Conservation (phyloP, 805 yeast species). For the Hanseniaspora lachancei region DNA sequence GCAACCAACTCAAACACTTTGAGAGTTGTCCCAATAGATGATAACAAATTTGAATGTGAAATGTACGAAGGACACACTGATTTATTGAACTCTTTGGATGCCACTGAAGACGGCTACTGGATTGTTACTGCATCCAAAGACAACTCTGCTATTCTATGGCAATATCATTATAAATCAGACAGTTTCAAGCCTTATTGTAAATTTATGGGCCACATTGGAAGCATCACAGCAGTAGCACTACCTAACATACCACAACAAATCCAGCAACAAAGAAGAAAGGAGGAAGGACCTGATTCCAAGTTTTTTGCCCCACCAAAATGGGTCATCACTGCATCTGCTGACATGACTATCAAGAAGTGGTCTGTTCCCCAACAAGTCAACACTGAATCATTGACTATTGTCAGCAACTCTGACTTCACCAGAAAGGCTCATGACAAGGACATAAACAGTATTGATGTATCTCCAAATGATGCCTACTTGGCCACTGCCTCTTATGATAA, state of each 20-base stretch:
- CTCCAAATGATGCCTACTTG: slow-evolving; percentile 79
- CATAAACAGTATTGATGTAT: slow-evolving; percentile 73
- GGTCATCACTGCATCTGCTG: slow-evolving; percentile 70
- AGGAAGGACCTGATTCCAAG: slow-evolving; percentile 18
- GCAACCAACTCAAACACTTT: slow-evolving; percentile 91
- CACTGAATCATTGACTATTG: slow-evolving; percentile 19
- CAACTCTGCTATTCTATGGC: slow-evolving; percentile 74
- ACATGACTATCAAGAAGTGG: slow-evolving; percentile 80
- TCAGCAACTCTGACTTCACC: slow-evolving; percentile 67
- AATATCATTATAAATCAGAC: slow-evolving; percentile 34
- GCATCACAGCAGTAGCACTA: slow-evolving; percentile 70
- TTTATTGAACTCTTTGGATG: slow-evolving; percentile 66
- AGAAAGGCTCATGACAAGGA: slow-evolving; percentile 95
- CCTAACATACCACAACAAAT: slow-evolving; percentile 32
- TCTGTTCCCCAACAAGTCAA: slow-evolving; percentile 37
- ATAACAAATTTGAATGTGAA: slow-evolving; percentile 44
- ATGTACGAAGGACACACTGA: slow-evolving; percentile 75
- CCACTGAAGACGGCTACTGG: slow-evolving; percentile 74
- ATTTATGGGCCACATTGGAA: slow-evolving; percentile 75
- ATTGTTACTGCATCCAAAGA: slow-evolving; percentile 87
- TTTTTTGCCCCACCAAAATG: slow-evolving; percentile 40
- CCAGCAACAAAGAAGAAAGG: slow-evolving; percentile 13
- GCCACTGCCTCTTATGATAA: slow-evolving; percentile 95
- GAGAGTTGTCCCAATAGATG: slow-evolving; percentile 45
- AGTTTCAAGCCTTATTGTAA: slow-evolving; percentile 40